These are phyloP conservation scores for Ceratobasidium sp. DNA, from an alignment of 1,284 basidiomycete species.

Conservation along the genomic window DNA sequence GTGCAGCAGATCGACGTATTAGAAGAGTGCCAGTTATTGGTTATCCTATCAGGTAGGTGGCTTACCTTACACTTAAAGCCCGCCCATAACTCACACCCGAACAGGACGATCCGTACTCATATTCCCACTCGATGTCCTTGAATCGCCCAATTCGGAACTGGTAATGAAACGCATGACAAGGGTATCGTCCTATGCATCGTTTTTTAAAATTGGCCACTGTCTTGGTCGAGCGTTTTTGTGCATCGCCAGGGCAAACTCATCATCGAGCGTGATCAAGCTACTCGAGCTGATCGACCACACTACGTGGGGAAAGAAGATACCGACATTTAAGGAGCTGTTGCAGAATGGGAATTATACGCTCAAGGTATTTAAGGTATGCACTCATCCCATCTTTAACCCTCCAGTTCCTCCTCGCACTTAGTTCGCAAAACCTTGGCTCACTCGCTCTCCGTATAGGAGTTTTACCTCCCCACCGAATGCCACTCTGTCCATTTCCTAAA, in stretches of 20 bases:
- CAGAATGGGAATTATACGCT: conserved; percentile 93
- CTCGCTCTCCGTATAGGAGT: conserved; percentile 80
- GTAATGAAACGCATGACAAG: conserved; percentile 94
- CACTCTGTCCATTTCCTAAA: conserved; percentile 98
- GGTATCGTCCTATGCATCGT: conserved; percentile 95
- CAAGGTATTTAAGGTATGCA: conserved; percentile 87
- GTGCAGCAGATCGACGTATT: conserved; percentile 97
- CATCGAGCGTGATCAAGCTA: conserved; percentile 98
- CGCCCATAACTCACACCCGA: too few species aligned
- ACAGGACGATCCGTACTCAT: conserved; percentile 94
- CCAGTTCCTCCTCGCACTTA: too few species aligned
- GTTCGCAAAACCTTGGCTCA: too few species aligned
- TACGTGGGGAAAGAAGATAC: conserved; percentile 85
- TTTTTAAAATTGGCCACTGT: conserved; percentile 97
- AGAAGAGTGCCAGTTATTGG: conserved; percentile 95
- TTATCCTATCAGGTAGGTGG: conserved; percentile 91
- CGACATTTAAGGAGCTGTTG: conserved; percentile 92
- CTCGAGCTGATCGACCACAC: conserved; percentile 96
- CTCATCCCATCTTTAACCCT: too few species aligned
- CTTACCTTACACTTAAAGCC: too few species aligned
- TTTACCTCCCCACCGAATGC: conserved; percentile 98
- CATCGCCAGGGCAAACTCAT: conserved; percentile 94
- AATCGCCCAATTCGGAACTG: conserved; percentile 89
- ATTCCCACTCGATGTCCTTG: conserved; percentile 94
- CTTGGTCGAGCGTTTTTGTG: conserved; percentile 96